Percentiles rank a stretch among this genome's conserved stretches.
phyloP scores from a whole-genome alignment of 2,329 filamentous ascomycete genomes.

The Tolypocladium ovalisporum region DNA sequence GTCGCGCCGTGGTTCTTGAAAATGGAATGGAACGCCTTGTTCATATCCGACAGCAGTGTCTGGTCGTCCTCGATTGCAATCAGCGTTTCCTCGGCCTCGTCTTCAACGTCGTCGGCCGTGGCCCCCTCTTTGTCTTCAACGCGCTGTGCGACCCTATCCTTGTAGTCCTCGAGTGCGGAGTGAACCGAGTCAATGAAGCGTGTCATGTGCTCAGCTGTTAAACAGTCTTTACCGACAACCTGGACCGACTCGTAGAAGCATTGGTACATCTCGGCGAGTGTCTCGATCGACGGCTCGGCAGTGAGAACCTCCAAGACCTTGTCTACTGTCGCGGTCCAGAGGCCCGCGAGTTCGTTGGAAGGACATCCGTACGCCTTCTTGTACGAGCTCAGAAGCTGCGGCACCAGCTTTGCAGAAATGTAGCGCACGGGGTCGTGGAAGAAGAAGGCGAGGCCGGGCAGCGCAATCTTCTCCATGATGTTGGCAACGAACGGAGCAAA shows the following conservation, averaged over 20 bases:
- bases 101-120: conserved; percentile 79
- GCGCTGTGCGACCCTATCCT: conserved; percentile 71
- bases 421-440: conserved; percentile 97
- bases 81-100: conserved; percentile 75
- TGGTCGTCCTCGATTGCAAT: conserved; percentile 96
- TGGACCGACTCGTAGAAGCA: conserved; percentile 99
- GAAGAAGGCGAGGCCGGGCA: conserved; percentile 93
- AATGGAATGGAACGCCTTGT: conserved; percentile 98
- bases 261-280: conserved; percentile 97
- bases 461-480: conserved; percentile 92
- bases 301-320: conserved; percentile 90
- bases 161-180: conserved; percentile 85
- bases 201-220: conserved; percentile 69
- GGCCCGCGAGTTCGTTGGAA: conserved; percentile 65
- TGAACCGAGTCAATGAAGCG: conserved; percentile 80
- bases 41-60: conserved; percentile 95
- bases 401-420: conserved; percentile 88
- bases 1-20: conserved; percentile 88
- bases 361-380: conserved; percentile 80
- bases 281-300: conserved; percentile 91
- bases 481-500: conserved; percentile 88
- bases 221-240: conserved; percentile 76
- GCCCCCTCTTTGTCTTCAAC: conserved; percentile 65
- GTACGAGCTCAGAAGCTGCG: conserved; percentile 84
- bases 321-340: conserved; percentile 79